phyloP scores from a whole-genome alignment of 1,139 yeast species.

The Saccharomyces hybrid region DNA sequence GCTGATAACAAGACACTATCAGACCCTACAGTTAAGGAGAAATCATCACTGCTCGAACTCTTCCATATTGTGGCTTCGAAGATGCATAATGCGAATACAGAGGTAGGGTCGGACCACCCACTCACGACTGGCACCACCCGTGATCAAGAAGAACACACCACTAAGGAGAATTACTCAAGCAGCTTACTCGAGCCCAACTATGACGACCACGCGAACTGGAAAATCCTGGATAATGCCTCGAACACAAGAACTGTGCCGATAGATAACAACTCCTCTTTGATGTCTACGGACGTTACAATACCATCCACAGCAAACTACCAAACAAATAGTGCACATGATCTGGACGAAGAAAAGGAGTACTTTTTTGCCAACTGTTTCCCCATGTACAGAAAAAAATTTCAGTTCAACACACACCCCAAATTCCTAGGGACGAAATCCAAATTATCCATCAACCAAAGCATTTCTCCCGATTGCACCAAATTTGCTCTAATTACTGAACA shows the following conservation, averaged over 20 bases:
- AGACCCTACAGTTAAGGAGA: neutral
- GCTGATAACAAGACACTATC: neutral
- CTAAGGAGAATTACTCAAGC: neutral
- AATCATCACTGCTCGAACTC: neutral
- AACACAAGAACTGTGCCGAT: slow-evolving; percentile 22
- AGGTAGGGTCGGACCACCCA: neutral
- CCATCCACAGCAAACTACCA: slow-evolving; percentile 2
- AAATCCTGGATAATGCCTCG: slow-evolving; percentile 18
- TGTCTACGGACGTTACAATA: neutral
- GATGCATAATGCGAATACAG: neutral
- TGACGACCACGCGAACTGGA: slow-evolving; percentile 4
- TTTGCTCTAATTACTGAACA: slow-evolving; percentile 58
- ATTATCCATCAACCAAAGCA: slow-evolving; percentile 49
- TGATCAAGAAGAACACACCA: neutral
- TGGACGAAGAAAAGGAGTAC: slow-evolving; percentile 42
- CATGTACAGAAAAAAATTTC: slow-evolving; percentile 58
- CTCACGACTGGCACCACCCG: slow-evolving; percentile 5
- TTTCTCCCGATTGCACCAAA: slow-evolving; percentile 45
- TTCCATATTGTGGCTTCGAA: neutral
- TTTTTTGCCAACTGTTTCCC: slow-evolving; percentile 79
- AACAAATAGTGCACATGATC: slow-evolving; percentile 9
- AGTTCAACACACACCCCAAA: slow-evolving; percentile 56
- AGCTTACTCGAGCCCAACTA: neutral
- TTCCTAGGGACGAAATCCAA: slow-evolving; percentile 43
- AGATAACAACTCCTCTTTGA: slow-evolving; percentile 8